Evolutionary conservation across 1,284 basidiomycete genomes (phyloP), one percentile per base, ranked within the genome.

Genomic region (Takashimella tepidaria): DNA sequence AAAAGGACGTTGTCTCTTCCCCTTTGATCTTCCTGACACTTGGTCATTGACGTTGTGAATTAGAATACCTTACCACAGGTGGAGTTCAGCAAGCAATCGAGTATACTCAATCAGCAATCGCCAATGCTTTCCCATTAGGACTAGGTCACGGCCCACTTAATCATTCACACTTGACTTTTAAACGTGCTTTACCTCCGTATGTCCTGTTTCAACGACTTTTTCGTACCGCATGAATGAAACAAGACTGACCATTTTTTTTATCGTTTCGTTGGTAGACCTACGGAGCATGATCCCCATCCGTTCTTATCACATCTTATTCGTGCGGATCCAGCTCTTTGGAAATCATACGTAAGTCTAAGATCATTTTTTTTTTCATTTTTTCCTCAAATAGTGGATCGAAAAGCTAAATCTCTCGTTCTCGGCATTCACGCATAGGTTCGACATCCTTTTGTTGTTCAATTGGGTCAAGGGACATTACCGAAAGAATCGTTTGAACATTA

Each of bases 91-190:
- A 73, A 11, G 90, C 86, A 0, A 85, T 85, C 1, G 69, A 73
- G 5, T 97, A 88, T 67, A 89, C 88, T 0, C 83, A 92, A 64
- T 72, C 81, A 0, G 91, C 86, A 0, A 93, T 97, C 45, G 81
- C 83, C 27, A 81, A 83, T 0, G 86, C 92, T 0, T 76, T 80
- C 45, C 73, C 82, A 0, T 80, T 95, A 1, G 93, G 92, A 1
- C 73, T 78, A 6, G 92, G 93, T 0, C 77, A 86, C 53, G 92
- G 92, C 0, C 92, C 93, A 1, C 79, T 98, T 20, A 91, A 97
- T 72, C 92, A 98, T 69, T 78, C 86, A 50, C 87, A 91, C 67
- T 77, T 82, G 0, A 76, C 85, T n/a, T 69, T 77, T 1, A 74
- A 65, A 10, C 76, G 80, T 0, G 64, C 77, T 2, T 70, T 93